phyloP scores from a whole-genome alignment of 2,329 filamentous ascomycete species.

The Sporothrix curviconia region DNA sequence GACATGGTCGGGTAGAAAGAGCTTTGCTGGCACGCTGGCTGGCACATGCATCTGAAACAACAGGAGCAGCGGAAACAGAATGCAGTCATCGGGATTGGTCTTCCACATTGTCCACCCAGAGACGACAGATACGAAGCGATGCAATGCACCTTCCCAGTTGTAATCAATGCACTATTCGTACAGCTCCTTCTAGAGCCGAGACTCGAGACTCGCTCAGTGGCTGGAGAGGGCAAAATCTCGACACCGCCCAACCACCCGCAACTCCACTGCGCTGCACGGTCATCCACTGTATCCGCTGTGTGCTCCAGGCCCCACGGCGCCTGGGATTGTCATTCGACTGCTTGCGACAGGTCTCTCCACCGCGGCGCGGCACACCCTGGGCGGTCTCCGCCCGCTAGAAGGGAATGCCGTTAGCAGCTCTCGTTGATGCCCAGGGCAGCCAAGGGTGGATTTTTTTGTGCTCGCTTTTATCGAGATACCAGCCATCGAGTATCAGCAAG shows the following conservation, averaged over 20 bases:
- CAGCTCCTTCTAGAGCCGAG: neutral
- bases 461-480: neutral
- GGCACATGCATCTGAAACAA: neutral
- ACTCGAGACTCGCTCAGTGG: too few relatives aligned
- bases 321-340: neutral
- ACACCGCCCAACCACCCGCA: slow-evolving; percentile 4
- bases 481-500: neutral
- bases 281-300: neutral
- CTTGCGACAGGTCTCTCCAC: neutral
- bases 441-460: neutral
- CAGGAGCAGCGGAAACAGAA: too few relatives aligned
- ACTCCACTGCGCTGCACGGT: neutral
- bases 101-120: neutral
- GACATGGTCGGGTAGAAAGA: too few relatives aligned
- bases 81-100: neutral
- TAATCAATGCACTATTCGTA: neutral
- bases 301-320: neutral
- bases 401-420: neutral
- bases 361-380: neutral
- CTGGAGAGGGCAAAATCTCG: neutral
- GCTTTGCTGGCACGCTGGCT: neutral
- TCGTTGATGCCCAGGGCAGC: neutral
- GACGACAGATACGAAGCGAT: neutral
- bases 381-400: neutral
- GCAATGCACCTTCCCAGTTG: neutral